Conservation (phyloP, 768 basidiomycete genomes). For the Boletus reticuloceps region DNA sequence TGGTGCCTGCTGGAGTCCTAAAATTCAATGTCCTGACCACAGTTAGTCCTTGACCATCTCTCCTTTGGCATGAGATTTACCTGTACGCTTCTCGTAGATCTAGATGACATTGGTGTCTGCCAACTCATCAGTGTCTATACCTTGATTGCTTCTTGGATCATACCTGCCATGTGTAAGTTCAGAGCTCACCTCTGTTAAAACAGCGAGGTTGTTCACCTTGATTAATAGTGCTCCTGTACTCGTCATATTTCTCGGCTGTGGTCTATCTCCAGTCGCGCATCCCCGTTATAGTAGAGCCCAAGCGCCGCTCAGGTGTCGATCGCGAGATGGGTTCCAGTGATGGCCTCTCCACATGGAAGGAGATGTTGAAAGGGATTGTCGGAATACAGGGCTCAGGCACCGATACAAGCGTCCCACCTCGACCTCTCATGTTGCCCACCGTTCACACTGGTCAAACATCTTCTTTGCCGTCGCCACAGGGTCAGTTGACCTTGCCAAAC, state of each 20-base stretch:
- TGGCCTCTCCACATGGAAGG: constrained; percentile 3
- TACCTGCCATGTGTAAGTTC: constrained; percentile 48
- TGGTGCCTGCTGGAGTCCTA: constrained; percentile 42
- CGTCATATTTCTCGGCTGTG: constrained; percentile 38
- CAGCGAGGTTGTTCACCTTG: constrained; percentile 5
- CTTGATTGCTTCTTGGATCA: constrained; percentile 50
- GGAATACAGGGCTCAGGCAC: not conserved
- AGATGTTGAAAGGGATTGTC: not conserved
- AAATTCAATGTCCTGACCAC: constrained; percentile 42
- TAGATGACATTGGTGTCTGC: constrained; percentile 45
- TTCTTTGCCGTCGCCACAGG: not conserved
- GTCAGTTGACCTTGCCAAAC: not conserved
- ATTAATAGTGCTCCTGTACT: constrained; percentile 42
- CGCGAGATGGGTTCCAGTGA: constrained; percentile 17
- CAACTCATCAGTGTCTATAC: constrained; percentile 47
- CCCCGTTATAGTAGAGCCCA: constrained; percentile 16
- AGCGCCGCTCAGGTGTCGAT: constrained; percentile 8
- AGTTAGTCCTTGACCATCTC: constrained; percentile 29
- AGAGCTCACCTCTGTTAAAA: not conserved
- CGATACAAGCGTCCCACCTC: not conserved
- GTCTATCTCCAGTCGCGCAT: constrained; percentile 35
- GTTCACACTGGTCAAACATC: constrained; percentile 3
- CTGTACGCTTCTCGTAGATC: constrained; percentile 25
- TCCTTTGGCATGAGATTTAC: not conserved
- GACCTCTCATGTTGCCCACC: constrained; percentile 10